Evolutionary conservation across 2,329 filamentous ascomycete species (phyloP).

Genomic region (Cladophialophora immunda): DNA sequence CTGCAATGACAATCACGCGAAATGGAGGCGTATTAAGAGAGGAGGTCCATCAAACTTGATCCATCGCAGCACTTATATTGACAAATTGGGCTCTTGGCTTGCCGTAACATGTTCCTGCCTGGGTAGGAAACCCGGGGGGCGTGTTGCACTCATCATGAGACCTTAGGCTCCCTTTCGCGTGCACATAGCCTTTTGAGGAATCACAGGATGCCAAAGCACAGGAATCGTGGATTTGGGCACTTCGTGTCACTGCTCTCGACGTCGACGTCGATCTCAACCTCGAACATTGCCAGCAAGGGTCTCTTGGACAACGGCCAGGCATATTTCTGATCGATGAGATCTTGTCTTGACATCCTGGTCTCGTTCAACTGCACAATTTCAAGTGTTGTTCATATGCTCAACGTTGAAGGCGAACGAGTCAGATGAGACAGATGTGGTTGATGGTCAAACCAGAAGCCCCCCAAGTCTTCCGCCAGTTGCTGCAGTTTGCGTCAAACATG

Average conservation of each 20-base stretch:
- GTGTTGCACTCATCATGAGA: background rate
- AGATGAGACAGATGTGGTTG: background rate
- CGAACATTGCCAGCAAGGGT: background rate
- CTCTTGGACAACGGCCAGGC: background rate
- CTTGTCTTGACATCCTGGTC: background rate
- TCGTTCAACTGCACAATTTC: background rate
- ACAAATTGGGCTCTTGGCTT: slow-evolving; percentile 7
- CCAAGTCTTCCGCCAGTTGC: too few relatives aligned
- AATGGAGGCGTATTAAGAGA: background rate
- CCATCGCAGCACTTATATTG: background rate
- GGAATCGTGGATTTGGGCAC: background rate
- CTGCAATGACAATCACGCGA: background rate
- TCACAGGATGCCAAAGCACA: background rate
- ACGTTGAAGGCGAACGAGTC: background rate
- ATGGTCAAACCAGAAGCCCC: background rate
- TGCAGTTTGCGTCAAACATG: background rate
- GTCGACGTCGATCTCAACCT: background rate
- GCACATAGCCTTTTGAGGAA: slow-evolving; percentile 13
- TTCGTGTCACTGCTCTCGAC: background rate
- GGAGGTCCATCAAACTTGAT: background rate
- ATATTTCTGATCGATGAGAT: background rate
- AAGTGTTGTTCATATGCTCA: background rate
- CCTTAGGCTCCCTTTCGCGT: slow-evolving; percentile 6
- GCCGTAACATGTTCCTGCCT: slow-evolving; percentile 8
- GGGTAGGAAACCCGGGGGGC: background rate